A percentile compares a stretch with the other conserved stretches of the same genome.
Conservation (phyloP, 2,329 filamentous ascomycete genomes). For the Byssoonygena ceratinophila region DNA sequence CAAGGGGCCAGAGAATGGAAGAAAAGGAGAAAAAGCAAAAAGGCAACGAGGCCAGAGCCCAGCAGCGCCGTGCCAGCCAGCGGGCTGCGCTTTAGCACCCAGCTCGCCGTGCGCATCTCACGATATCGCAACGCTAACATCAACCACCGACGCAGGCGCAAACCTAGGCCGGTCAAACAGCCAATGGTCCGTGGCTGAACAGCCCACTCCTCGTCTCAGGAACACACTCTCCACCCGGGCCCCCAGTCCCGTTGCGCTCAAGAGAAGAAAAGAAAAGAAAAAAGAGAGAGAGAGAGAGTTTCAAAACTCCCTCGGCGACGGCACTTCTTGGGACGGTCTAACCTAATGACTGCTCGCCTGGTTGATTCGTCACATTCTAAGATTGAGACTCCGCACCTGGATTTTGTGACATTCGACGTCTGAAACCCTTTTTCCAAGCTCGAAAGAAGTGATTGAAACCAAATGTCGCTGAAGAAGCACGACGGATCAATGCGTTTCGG, state of each 20-base stretch:
- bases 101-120: not conserved
- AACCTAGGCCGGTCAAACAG: too few species aligned
- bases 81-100: not conserved
- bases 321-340: not conserved
- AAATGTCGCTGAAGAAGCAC: too few species aligned
- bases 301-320: constrained; percentile 1
- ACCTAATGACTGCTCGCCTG: not conserved
- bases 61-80: too few species aligned
- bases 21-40: not conserved
- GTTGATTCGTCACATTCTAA: constrained; percentile 4
- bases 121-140: too few species aligned
- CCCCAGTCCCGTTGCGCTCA: not conserved
- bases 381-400: constrained; percentile 2
- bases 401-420: not conserved
- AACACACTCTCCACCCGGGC: not conserved
- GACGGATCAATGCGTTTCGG: too few species aligned
- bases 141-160: not conserved
- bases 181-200: not conserved
- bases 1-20: not conserved
- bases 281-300: constrained; percentile 15
- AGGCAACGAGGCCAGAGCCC: not conserved
- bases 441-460: too few species aligned
- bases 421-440: not conserved
- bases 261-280: constrained; percentile 16
- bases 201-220: not conserved